Base-by-base conservation (phyloP, 2,329 filamentous ascomycete genomes). In the Sarocladiaceae sp. region DNA sequence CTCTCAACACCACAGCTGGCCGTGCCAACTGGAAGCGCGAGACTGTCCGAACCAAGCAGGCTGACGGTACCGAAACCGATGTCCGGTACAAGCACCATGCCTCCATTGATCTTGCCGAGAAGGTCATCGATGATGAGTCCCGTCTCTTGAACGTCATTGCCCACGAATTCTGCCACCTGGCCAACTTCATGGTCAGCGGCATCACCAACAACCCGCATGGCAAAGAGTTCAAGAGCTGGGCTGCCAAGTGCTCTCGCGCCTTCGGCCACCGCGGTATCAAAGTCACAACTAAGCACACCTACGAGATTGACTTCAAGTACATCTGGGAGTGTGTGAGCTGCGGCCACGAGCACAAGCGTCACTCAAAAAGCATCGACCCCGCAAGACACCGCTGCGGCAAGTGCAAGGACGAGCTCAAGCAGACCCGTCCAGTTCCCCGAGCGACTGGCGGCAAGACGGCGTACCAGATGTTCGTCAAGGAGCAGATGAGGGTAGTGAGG, bases 121-220 rank as follows among this genome's bases (percentile, higher is more conserved):
- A 94, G 60, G 83, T 96, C 37, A 89, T 97, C 49, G 81, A 88
- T 58, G 76, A 83, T 55, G 79, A 86, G 52, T 65, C 84, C 47
- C 80, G 88, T 3, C 74, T 97, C 1, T 74, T 93, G 50, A 96
- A 96, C 61, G 89, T 93, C 0, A 67, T 97, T n/a, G 88, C 91
- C 0, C 93, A 98, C 61, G 93, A 98, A 56, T 97, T 93, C 68
- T 97, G 93, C 62, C 93, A 98, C 58, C 69, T 97, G 1, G 83
- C 88, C 33, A 95, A 89, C 55, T 96, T 91, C 62, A 94, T 97
- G 80, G 70, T 97, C 50, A 83, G 76, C 40, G 80, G 82, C 27
- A 69, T 90, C 27, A 82, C 78, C 33, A 82, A 80, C 45, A 83
- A 86, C 49, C 88, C 89, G 0, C 90, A 96, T 59, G 90, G 90